Percentiles rank a stretch among this genome's conserved stretches.
Evolutionary conservation across 371 early-diverging fungal species (phyloP).

Genomic region (Mortierella sp.): DNA sequence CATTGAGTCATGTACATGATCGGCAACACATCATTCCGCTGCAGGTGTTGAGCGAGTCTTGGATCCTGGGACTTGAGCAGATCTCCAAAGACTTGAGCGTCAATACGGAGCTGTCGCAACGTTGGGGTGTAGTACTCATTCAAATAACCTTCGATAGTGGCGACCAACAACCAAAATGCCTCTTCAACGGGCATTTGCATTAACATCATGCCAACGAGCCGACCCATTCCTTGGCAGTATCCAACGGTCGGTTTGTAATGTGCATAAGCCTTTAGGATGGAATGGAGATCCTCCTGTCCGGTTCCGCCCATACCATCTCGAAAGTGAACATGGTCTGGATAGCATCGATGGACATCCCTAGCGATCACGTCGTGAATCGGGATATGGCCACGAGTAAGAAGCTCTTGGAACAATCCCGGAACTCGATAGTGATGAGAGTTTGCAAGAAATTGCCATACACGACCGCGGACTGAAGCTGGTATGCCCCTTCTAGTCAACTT

Average conservation of each 20-base stretch:
- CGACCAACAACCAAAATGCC: conserved; percentile 89
- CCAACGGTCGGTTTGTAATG: conserved; percentile 89
- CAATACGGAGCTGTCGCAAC: conserved; percentile 81
- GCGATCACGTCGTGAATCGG: conserved; percentile 89
- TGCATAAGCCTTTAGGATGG: conserved; percentile 88
- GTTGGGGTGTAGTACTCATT: conserved; percentile 84
- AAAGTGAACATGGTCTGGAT: conserved; percentile 85
- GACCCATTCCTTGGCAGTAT: conserved; percentile 98
- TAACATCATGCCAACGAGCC: conserved; percentile 90
- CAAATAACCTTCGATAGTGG: conserved; percentile 80
- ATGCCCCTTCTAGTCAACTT: conserved; percentile 80
- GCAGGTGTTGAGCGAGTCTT: conserved; percentile 80
- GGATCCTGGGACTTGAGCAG: conserved; percentile 78
- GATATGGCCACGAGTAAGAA: conserved; percentile 45
- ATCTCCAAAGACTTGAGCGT: conserved; percentile 87
- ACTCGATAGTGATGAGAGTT: conserved; percentile 62
- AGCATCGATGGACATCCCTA: conserved; percentile 87
- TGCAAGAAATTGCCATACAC: conserved; percentile 81
- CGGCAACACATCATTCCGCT: conserved; percentile 81
- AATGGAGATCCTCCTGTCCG: conserved; percentile 78
- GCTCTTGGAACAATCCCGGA: conserved; percentile 58
- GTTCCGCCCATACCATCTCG: conserved; percentile 70
- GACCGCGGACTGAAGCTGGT: conserved; percentile 80
- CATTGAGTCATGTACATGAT: conserved; percentile 95
- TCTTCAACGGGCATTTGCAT: conserved; percentile 90